phyloP scores from a whole-genome alignment of 352 stramenopile genomes.

The Lagenidium giganteum region DNA sequence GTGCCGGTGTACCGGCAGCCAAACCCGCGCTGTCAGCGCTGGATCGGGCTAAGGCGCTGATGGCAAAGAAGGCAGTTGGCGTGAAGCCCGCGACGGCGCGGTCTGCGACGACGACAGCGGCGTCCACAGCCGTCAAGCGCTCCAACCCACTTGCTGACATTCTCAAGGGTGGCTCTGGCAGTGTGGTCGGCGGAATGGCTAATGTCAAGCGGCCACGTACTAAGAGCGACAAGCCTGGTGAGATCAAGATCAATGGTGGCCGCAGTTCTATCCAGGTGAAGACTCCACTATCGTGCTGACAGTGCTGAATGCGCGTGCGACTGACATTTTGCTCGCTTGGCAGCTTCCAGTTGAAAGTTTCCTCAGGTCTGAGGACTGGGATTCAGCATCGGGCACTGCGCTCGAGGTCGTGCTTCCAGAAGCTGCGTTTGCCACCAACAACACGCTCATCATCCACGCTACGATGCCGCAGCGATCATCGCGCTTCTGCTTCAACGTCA shows the following conservation, averaged over 20 bases:
- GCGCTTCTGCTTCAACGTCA: conserved; percentile 77
- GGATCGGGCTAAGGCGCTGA: conserved; percentile 69
- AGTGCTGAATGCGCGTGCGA: neutral
- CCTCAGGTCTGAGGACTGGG: conserved; percentile 71
- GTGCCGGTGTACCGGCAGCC: neutral
- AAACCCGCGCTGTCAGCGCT: conserved; percentile 52
- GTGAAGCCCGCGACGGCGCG: conserved; percentile 18
- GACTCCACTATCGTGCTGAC: neutral
- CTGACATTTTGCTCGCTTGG: too few relatives aligned
- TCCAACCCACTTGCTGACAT: conserved; percentile 77
- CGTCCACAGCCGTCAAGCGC: conserved; percentile 45
- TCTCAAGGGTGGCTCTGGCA: conserved; percentile 58
- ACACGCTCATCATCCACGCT: conserved; percentile 79
- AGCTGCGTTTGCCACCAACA: conserved; percentile 78
- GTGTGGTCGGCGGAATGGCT: conserved; percentile 52
- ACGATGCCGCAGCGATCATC: conserved; percentile 56
- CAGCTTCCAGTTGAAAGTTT: conserved; percentile 73
- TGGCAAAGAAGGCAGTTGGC: conserved; percentile 57
- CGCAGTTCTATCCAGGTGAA: conserved; percentile 57
- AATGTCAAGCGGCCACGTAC: conserved; percentile 59
- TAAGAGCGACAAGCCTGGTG: conserved; percentile 66
- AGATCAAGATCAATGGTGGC: conserved; percentile 73
- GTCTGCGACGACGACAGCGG: neutral
- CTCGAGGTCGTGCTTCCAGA: conserved; percentile 68
- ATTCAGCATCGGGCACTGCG: conserved; percentile 48